phyloP scores from a whole-genome alignment of 352 stramenopile genomes.

The Pythium aphanidermatum region DNA sequence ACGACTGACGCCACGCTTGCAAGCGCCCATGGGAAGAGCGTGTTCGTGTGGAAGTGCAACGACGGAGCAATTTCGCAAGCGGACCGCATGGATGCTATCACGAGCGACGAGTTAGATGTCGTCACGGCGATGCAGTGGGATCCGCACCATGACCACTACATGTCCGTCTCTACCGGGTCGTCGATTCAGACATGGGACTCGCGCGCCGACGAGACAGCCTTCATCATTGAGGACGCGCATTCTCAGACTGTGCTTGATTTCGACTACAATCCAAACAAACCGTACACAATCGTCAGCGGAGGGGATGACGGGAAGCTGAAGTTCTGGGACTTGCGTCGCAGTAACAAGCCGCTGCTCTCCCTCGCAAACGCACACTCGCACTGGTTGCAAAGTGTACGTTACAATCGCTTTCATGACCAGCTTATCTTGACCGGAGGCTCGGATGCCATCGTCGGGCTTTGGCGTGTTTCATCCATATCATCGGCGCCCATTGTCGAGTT shows the following conservation, averaged over 20 bases:
- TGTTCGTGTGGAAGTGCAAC: constrained; percentile 44
- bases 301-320: constrained; percentile 95
- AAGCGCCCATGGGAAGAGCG: constrained; percentile 13
- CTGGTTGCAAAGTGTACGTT: constrained; percentile 89
- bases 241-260: constrained; percentile 69
- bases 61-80: constrained; percentile 35
- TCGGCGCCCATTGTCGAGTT: constrained; percentile 94
- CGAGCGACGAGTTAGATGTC: constrained; percentile 17
- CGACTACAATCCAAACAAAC: constrained; percentile 98
- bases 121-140: constrained; percentile 66
- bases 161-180: constrained; percentile 59
- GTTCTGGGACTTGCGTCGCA: constrained; percentile 95
- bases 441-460: constrained; percentile 93
- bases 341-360: constrained; percentile 69
- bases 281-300: constrained; percentile 85
- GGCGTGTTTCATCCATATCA: constrained; percentile 95
- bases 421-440: constrained; percentile 92
- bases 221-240: constrained; percentile 59
- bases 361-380: constrained; percentile 91
- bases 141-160: constrained; percentile 63
- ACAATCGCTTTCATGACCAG: constrained; percentile 99
- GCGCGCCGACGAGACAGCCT: constrained; percentile 23
- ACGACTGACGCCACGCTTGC: constrained; percentile 2
- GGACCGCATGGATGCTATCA: constrained; percentile 42
- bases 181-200: constrained; percentile 76